These are phyloP conservation scores for Pseudogymnoascus sp. DNA, from an alignment of 2,329 filamentous ascomycete genomes.

Conservation along the genomic window DNA sequence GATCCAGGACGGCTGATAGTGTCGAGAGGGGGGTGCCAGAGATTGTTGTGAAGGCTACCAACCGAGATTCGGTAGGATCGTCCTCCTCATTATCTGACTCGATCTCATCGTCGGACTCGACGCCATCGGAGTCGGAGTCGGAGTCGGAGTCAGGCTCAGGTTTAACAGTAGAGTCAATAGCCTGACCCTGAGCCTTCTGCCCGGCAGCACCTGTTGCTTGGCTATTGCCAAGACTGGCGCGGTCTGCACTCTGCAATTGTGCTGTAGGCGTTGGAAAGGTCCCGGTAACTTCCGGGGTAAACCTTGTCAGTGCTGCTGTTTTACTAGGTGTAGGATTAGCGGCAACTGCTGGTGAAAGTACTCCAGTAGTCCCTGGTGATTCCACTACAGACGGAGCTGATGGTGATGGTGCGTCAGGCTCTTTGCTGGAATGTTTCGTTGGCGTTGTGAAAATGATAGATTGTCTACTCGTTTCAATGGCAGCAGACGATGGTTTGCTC, in stretches of 20 bases:
- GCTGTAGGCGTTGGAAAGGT: background rate
- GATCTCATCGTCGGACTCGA: background rate
- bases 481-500: background rate
- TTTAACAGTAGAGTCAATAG: background rate
- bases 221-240: background rate
- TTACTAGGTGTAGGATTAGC: background rate
- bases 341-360: background rate
- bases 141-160: background rate
- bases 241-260: conserved; percentile 5
- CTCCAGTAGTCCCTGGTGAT: background rate
- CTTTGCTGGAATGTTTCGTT: background rate
- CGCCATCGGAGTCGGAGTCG: background rate
- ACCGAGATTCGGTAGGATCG: background rate
- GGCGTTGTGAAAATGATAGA: background rate
- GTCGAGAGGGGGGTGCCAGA: conserved; percentile 1
- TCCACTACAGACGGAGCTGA: background rate
- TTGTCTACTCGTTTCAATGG: background rate
- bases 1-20: background rate
- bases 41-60: background rate
- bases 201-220: background rate
- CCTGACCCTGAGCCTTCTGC: background rate
- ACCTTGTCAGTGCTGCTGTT: background rate
- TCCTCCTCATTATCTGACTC: background rate
- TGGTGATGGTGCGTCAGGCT: background rate
- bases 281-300: background rate